phyloP scores from a whole-genome alignment of 2,329 filamentous ascomycete species.

The Penicillium palitans region DNA sequence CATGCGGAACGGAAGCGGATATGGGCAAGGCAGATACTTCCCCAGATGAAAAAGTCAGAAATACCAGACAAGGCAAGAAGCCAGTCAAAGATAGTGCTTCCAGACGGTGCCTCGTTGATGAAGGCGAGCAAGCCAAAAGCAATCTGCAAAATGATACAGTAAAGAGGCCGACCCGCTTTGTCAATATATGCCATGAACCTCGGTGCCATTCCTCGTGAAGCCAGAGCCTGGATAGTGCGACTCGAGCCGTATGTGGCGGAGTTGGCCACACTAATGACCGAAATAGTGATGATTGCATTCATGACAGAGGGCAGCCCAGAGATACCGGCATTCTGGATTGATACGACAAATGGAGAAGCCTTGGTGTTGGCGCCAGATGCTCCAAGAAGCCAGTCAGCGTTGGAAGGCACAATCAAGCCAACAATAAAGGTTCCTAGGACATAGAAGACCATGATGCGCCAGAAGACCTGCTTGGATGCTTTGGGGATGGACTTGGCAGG shows the following conservation, averaged over 20 bases:
- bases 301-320: slow-evolving; percentile 62
- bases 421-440: slow-evolving; percentile 49
- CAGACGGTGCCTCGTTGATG: slow-evolving; percentile 45
- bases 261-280: slow-evolving; percentile 61
- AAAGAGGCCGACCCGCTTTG: slow-evolving; percentile 47
- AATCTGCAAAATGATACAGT: slow-evolving; percentile 43
- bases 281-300: slow-evolving; percentile 65
- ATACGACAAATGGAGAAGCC: slow-evolving; percentile 67
- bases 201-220: slow-evolving; percentile 48
- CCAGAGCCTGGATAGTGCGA: slow-evolving; percentile 58
- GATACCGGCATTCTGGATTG: slow-evolving; percentile 62
- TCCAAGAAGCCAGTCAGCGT: slow-evolving; percentile 43
- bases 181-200: slow-evolving; percentile 49
- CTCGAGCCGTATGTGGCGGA: slow-evolving; percentile 60
- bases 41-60: slow-evolving; percentile 65
- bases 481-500: slow-evolving; percentile 52
- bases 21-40: slow-evolving; percentile 64
- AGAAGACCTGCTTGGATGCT: slow-evolving; percentile 54
- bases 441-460: slow-evolving; percentile 54
- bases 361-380: slow-evolving; percentile 44
- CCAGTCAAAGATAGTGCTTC: slow-evolving; percentile 61
- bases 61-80: slow-evolving; percentile 64
- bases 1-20: slow-evolving; percentile 67
- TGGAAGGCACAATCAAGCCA: slow-evolving; percentile 47
- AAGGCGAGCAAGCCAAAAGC: slow-evolving; percentile 45